A percentile compares a stretch with the other conserved stretches of the same genome.
Conservation (phyloP, 1,284 basidiomycete species). For the Microbotryum saponariae region DNA sequence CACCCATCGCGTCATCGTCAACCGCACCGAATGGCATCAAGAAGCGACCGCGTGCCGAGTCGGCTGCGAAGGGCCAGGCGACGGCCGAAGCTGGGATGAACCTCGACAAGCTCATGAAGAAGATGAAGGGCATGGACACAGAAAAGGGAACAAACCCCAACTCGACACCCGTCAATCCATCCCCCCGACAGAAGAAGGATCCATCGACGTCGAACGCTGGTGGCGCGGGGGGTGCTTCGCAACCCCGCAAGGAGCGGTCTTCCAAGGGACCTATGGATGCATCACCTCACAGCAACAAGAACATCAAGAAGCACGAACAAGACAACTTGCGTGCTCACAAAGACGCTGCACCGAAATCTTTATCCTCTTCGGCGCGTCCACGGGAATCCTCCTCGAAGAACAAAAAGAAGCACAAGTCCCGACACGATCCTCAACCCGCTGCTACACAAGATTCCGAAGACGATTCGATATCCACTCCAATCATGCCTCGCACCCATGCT, state of each 20-base stretch:
- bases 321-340: background rate
- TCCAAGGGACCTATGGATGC: no score
- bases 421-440: background rate
- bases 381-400: background rate
- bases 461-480: background rate
- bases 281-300: no score
- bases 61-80: slow-evolving; percentile 2
- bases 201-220: no score
- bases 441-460: no score
- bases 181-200: no score
- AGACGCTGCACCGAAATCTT: background rate
- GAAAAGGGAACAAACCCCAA: no score
- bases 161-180: no score
- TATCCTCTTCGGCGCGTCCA: background rate
- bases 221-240: no score
- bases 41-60: slow-evolving; percentile 19
- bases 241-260: no score
- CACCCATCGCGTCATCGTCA: slow-evolving; percentile 1
- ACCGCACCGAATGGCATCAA: slow-evolving; percentile 3
- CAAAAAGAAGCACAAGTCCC: slow-evolving; percentile 3
- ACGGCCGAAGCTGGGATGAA: slow-evolving; percentile 52
- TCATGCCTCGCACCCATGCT: background rate
- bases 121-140: slow-evolving; percentile 45
- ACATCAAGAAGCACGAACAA: background rate
- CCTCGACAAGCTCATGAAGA: slow-evolving; percentile 66